phyloP scores from a whole-genome alignment of 768 basidiomycete species.

The Termitomyces sp. region DNA sequence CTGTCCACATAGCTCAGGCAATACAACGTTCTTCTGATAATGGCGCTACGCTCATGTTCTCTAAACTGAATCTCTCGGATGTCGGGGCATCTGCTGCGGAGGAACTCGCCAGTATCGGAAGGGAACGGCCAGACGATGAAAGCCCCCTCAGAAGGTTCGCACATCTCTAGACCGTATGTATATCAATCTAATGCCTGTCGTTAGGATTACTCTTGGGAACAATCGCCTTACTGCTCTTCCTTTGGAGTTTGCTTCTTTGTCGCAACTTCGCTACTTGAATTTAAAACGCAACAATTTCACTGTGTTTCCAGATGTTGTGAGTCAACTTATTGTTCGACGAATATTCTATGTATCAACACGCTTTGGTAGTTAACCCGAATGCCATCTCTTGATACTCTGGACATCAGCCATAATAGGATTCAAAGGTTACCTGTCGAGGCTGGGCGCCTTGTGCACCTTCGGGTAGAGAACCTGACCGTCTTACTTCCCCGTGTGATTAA shows the following conservation, averaged over 20 bases:
- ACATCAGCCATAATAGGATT: constrained; percentile 91
- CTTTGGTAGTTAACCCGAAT: constrained; percentile 68
- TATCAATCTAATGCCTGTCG: not conserved
- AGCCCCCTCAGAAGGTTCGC: constrained; percentile 59
- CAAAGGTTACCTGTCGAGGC: constrained; percentile 74
- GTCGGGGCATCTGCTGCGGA: constrained; percentile 73
- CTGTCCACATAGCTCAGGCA: constrained; percentile 62
- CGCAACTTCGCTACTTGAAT: constrained; percentile 80
- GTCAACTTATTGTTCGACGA: constrained; percentile 15
- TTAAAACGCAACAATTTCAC: constrained; percentile 81
- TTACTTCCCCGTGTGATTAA: not conserved
- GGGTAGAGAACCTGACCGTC: constrained; percentile 38
- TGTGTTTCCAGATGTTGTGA: constrained; percentile 82
- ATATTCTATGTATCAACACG: constrained; percentile 7
- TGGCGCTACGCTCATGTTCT: constrained; percentile 82
- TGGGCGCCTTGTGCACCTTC: constrained; percentile 73
- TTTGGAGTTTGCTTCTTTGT: constrained; percentile 65
- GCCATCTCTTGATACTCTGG: constrained; percentile 88
- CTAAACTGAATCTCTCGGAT: constrained; percentile 73
- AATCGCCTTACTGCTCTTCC: constrained; percentile 82
- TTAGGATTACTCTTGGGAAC: constrained; percentile 80
- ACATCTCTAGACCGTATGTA: not conserved
- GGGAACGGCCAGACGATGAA: constrained; percentile 44
- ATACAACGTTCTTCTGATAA: constrained; percentile 64
- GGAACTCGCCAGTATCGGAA: constrained; percentile 63